Evolutionary conservation across 495 filamentous ascomycete genomes (phyloP), one percentile per base, ranked within the genome.

Genomic region (Parachaetomium inaequale): DNA sequence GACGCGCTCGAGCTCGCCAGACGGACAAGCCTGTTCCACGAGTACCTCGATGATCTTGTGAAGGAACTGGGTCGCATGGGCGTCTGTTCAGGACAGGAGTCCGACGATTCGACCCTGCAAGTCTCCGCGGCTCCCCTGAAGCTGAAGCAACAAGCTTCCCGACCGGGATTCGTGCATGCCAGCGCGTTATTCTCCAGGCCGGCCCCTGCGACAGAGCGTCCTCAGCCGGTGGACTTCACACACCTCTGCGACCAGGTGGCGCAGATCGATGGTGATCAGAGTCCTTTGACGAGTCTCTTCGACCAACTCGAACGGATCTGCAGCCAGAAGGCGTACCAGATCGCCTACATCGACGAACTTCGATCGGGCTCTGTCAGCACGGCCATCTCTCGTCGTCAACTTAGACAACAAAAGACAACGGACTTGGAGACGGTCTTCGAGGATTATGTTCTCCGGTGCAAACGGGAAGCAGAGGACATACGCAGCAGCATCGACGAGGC

Each of bases 121-220:
- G 17, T 3, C 36, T 8, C 34, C 43, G 21, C 2, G 1, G 6
- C 8, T 15, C 10, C 14, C 23, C 11, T 7, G 12, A 26, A 14
- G 34, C 2, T n/a, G 6, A 25, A 52, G 7, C 32, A 42, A 25
- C 34, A 25, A 2, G 3, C 25, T 45, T 34, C 36, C 7, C 34
- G 4, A 12, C 7, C 38, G 7, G 54, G 53, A 23, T 63, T 51
- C 12, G 34, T 63, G 8, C 15, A 1, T 1, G 21, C 52, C 4
- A 17, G 23, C 14, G 3, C 54, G 1, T 23, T 63, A 5, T 63
- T 63, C 28, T 19, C 54, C 36, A 43, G 29, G 10, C n/a, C 61
- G 17, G 52, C 61, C 7, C 61, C 61, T 1, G 3, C 6, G 7
- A 63, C 46, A 14, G 6, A 52, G 1, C 61, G 61, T 17, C 61